Conservation (phyloP, 768 basidiomycete genomes). For the Tricholoma sp. region DNA sequence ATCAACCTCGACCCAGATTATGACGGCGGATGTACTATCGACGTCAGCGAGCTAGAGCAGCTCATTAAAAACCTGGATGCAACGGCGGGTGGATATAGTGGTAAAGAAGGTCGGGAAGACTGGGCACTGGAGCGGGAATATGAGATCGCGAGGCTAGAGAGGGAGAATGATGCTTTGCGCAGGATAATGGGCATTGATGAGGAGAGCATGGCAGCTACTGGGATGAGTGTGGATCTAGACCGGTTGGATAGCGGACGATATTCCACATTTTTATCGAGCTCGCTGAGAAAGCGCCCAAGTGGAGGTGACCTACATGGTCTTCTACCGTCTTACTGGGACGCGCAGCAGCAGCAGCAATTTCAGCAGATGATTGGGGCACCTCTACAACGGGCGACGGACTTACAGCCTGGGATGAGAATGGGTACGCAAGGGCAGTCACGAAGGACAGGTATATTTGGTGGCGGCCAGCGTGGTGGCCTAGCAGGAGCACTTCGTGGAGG, state of each 20-base stretch:
- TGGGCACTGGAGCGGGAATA: conserved; percentile 87
- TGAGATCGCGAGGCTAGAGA: conserved; percentile 78
- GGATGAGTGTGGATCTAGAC: conserved; percentile 49
- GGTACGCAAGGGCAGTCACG: conserved; percentile 40
- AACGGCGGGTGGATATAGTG: conserved; percentile 21
- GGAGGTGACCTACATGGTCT: conserved; percentile 13
- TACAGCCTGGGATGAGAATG: conserved; percentile 47
- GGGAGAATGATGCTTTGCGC: conserved; percentile 79
- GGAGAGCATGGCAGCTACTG: conserved; percentile 44
- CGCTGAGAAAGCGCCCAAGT: conserved; percentile 24
- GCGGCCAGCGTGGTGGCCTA: conserved; percentile 23
- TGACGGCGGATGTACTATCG: conserved; percentile 27
- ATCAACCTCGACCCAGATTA: conserved; percentile 30
- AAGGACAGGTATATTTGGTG: conserved; percentile 56
- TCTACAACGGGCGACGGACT: conserved; percentile 45
- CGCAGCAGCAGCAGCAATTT: conserved; percentile 26
- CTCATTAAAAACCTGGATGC: conserved; percentile 41
- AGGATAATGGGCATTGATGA: conserved; percentile 71
- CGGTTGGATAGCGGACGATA: conserved; percentile 37
- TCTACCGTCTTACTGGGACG: conserved; percentile 28
- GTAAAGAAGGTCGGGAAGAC: conserved; percentile 49
- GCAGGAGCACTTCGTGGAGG: background rate
- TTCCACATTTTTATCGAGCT: conserved; percentile 28
- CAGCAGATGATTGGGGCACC: conserved; percentile 20
- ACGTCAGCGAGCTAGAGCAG: conserved; percentile 35